phyloP scores from a whole-genome alignment of 805 yeast genomes.

The Saccharomyces paradoxus region DNA sequence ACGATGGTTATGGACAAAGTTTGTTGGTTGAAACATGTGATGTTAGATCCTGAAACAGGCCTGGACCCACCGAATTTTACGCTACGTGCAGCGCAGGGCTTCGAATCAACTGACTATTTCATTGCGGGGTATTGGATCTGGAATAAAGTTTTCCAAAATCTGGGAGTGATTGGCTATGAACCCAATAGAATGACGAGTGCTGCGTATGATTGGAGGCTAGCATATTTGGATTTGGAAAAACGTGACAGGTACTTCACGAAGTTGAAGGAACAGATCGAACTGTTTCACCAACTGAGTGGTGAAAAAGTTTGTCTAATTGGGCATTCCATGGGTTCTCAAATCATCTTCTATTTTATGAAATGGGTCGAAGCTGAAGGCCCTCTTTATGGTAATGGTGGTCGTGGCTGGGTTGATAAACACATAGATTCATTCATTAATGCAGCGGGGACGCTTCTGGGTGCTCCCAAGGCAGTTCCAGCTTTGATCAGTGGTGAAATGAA shows the following conservation, averaged over 20 bases:
- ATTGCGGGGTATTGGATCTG: conserved; percentile 98
- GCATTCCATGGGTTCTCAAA: conserved; percentile 96
- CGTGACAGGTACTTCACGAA: conserved; percentile 81
- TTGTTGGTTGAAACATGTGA: conserved; percentile 90
- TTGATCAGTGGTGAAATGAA: conserved; percentile 96
- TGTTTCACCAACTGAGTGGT: conserved; percentile 42
- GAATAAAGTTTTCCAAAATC: conserved; percentile 89
- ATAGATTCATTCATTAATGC: conserved; percentile 78
- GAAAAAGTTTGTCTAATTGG: conserved; percentile 71
- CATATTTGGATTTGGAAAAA: conserved; percentile 78
- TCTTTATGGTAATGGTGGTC: conserved; percentile 85
- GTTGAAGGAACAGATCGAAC: conserved; percentile 66
- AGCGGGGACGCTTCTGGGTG: conserved; percentile 84
- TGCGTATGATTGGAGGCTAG: conserved; percentile 92
- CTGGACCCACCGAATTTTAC: conserved; percentile 80
- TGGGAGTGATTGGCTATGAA: conserved; percentile 90
- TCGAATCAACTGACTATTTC: conserved; percentile 94
- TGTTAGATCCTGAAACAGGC: conserved; percentile 86
- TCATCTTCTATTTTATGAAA: conserved; percentile 78
- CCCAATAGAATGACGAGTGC: conserved; percentile 88
- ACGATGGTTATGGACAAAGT: conserved; percentile 86
- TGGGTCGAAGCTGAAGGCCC: conserved; percentile 92
- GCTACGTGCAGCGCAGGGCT: conserved; percentile 88
- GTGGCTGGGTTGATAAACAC: conserved; percentile 77
- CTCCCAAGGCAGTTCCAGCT: conserved; percentile 91